Percentiles rank a stretch among this genome's conserved stretches.
phyloP scores from a whole-genome alignment of 2,329 filamentous ascomycete species.

The Drechmeria coniospora region DNA sequence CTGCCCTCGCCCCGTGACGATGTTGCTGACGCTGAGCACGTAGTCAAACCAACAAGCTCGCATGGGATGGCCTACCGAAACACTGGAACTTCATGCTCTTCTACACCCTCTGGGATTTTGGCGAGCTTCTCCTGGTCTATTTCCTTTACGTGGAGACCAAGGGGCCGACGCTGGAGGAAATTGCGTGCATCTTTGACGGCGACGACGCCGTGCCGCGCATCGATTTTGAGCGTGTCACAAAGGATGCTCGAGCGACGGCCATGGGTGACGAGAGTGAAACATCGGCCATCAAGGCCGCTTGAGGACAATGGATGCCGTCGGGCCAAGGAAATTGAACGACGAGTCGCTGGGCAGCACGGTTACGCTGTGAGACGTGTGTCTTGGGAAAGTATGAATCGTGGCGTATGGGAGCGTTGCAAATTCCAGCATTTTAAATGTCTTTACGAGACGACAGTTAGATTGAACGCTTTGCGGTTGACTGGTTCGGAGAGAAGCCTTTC shows the following conservation, averaged over 20 bases:
- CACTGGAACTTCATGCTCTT: constrained; percentile 54
- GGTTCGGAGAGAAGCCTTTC: too few relatives aligned
- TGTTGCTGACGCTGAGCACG: neutral
- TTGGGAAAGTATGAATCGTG: too few relatives aligned
- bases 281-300: constrained; percentile 17
- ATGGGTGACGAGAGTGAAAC: constrained; percentile 8
- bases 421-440: too few relatives aligned
- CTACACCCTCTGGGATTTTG: constrained; percentile 47
- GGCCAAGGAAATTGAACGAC: neutral
- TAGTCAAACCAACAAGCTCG: constrained; percentile 47
- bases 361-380: too few relatives aligned
- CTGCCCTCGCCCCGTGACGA: neutral
- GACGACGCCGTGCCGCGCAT: constrained; percentile 40
- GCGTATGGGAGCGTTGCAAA: too few relatives aligned
- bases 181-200: constrained; percentile 39
- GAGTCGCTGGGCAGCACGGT: neutral
- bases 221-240: constrained; percentile 38
- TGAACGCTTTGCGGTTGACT: too few relatives aligned
- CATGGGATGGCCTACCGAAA: constrained; percentile 41
- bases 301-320: neutral
- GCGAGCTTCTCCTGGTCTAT: constrained; percentile 46
- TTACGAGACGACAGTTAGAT: too few relatives aligned
- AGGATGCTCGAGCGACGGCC: constrained; percentile 22
- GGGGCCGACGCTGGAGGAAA: constrained; percentile 48
- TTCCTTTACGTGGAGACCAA: constrained; percentile 57